Percentiles rank a stretch among this genome's conserved stretches.
Evolutionary conservation across 139 green algal genomes (phyloP).

Genomic region (Eudorina sp.): DNA sequence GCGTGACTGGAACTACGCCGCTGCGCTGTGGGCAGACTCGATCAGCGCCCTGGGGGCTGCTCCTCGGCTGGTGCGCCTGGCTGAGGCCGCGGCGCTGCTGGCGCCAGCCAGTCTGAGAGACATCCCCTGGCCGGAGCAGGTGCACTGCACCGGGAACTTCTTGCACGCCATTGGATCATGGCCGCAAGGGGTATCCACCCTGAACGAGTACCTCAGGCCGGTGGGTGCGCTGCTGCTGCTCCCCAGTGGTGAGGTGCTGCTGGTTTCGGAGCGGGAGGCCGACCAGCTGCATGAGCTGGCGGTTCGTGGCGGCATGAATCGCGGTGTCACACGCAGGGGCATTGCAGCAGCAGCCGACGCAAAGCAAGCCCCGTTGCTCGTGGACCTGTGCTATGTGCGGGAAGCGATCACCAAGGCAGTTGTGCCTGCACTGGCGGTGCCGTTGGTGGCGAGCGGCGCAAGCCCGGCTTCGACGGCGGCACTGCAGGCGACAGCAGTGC

Average conservation of each 20-base stretch:
- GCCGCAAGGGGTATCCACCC: not conserved
- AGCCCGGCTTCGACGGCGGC: not conserved
- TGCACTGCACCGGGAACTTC: slow-evolving; percentile 64
- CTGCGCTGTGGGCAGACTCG: not conserved
- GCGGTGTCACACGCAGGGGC: not conserved
- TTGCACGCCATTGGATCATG: not conserved
- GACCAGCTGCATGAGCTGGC: slow-evolving; percentile 62
- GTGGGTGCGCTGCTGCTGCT: slow-evolving; percentile 63
- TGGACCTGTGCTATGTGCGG: slow-evolving; percentile 9
- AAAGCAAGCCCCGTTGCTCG: not conserved
- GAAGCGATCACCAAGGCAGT: not conserved
- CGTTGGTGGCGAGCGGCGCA: not conserved
- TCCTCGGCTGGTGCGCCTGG: not conserved
- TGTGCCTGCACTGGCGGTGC: not conserved
- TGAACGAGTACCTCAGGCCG: slow-evolving; percentile 59
- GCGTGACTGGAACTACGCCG: slow-evolving; percentile 54
- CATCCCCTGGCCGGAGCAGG: slow-evolving; percentile 26
- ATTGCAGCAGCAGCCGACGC: too few relatives aligned
- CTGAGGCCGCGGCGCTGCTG: not conserved
- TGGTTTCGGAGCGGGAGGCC: slow-evolving; percentile 72
- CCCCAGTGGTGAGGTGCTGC: slow-evolving; percentile 45
- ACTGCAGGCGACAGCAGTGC: not conserved
- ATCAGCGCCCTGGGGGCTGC: not conserved
- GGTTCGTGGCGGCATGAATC: too few relatives aligned
- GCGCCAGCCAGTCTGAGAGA: not conserved